These are phyloP conservation scores for Fistulifera pelliculosa DNA, from an alignment of 108 stramenopile genomes.

Conservation along the genomic window DNA sequence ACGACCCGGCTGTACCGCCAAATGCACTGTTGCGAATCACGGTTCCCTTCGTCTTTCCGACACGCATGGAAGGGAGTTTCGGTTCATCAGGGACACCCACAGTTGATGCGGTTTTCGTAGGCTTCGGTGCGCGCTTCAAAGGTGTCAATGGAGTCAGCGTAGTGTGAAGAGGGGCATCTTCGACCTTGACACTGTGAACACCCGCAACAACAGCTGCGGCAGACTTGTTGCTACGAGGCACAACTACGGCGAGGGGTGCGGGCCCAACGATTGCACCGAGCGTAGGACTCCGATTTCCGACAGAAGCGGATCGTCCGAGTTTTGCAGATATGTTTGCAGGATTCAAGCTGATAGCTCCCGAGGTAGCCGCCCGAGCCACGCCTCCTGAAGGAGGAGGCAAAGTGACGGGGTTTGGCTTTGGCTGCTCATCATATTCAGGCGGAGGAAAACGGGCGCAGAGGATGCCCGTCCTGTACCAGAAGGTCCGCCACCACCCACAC, in stretches of 20 bases:
- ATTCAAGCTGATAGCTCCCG: not conserved
- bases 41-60: too few species aligned
- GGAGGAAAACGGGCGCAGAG: slow-evolving; percentile 73
- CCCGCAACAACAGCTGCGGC: slow-evolving; percentile 82
- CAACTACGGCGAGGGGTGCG: slow-evolving; percentile 12
- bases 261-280: not conserved
- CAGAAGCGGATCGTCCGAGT: slow-evolving; percentile 4
- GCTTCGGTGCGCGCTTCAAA: slow-evolving; percentile 40
- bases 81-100: slow-evolving; percentile 4
- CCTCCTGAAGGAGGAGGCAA: slow-evolving; percentile 42
- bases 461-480: slow-evolving; percentile 66
- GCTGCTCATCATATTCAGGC: slow-evolving; percentile 70
- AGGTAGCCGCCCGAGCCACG: slow-evolving; percentile 10
- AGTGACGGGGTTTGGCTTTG: slow-evolving; percentile 19
- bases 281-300: slow-evolving; percentile 1
- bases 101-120: slow-evolving; percentile 10
- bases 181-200: slow-evolving; percentile 19
- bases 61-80: not conserved
- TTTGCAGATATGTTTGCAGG: slow-evolving; percentile 1
- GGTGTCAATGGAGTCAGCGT: slow-evolving; percentile 72
- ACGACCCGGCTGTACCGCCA: too few species aligned
- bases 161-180: slow-evolving; percentile 43
- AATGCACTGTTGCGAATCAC: too few species aligned
- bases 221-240: slow-evolving; percentile 2
- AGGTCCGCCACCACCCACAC: slow-evolving; percentile 79